These are phyloP conservation scores for Trichophyton schoenleinii DNA, from an alignment of 2,329 filamentous ascomycete species.

Conservation along the genomic window DNA sequence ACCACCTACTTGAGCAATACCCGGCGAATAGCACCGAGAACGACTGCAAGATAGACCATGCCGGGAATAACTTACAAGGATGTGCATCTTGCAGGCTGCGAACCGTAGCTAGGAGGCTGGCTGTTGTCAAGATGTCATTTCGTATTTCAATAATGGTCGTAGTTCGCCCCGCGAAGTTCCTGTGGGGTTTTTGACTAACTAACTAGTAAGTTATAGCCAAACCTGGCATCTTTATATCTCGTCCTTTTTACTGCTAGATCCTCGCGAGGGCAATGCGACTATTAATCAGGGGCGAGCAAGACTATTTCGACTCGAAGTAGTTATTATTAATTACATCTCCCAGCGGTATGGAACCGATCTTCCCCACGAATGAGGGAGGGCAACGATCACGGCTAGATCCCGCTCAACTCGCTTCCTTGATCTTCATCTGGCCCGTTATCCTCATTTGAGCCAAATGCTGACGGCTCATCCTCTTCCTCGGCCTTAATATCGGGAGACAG, in stretches of 20 bases:
- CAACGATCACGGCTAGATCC: neutral
- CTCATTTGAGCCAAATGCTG: conserved; percentile 8
- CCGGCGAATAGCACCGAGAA: neutral
- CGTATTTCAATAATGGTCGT: neutral
- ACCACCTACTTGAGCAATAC: neutral
- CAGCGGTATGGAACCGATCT: neutral
- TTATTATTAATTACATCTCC: neutral
- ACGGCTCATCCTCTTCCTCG: conserved; percentile 6
- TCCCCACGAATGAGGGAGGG: neutral
- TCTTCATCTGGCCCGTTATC: neutral
- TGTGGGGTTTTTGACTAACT: neutral
- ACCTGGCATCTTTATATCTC: neutral
- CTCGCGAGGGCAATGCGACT: no score
- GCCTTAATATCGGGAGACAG: neutral
- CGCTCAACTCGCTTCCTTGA: neutral
- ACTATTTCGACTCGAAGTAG: neutral
- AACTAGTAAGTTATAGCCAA: neutral
- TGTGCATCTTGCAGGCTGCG: conserved; percentile 33
- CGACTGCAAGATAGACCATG: neutral
- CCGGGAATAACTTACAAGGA: conserved; percentile 31
- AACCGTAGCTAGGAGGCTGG: neutral
- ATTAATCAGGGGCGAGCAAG: no score
- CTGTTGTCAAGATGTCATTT: neutral
- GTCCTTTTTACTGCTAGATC: neutral
- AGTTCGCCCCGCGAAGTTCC: neutral